Percentiles rank a stretch among this genome's conserved stretches.
Evolutionary conservation across 495 filamentous ascomycete species (phyloP).

Genomic region (Gamarada debralockiae): DNA sequence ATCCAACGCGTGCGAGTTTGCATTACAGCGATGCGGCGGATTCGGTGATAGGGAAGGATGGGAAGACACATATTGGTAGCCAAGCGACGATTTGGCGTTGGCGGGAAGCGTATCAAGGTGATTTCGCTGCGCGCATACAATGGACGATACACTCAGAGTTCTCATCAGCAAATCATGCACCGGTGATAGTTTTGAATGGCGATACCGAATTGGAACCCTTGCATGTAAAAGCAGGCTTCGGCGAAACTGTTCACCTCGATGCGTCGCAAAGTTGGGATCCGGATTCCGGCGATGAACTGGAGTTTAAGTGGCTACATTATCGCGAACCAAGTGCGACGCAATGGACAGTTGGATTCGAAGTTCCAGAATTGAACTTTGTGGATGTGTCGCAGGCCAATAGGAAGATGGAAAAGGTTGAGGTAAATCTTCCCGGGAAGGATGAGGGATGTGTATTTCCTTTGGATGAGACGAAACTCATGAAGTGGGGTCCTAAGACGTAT

Average conservation of each 20-base stretch:
- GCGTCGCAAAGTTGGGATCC: slow-evolving; percentile 40
- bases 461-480: too few relatives aligned
- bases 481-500: too few relatives aligned
- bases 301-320: neutral
- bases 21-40: slow-evolving; percentile 42
- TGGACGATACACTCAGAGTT: slow-evolving; percentile 36
- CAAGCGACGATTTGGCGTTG: slow-evolving; percentile 49
- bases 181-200: slow-evolving; percentile 39
- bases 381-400: too few relatives aligned
- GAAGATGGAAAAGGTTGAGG: too few relatives aligned
- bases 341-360: neutral
- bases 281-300: neutral
- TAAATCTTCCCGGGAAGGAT: too few relatives aligned
- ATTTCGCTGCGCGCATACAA: slow-evolving; percentile 47
- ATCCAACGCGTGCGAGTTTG: slow-evolving; percentile 19
- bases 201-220: slow-evolving; percentile 28
- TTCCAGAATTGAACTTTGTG: neutral
- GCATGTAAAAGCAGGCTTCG: slow-evolving; percentile 30
- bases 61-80: slow-evolving; percentile 33
- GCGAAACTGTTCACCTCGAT: slow-evolving; percentile 34
- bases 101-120: slow-evolving; percentile 43
- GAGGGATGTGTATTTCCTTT: too few relatives aligned
- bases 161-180: slow-evolving; percentile 36
- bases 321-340: neutral
- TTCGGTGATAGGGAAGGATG: slow-evolving; percentile 34